phyloP scores from a whole-genome alignment of 345 rosid species.

The Citrus cavaleriei region DNA sequence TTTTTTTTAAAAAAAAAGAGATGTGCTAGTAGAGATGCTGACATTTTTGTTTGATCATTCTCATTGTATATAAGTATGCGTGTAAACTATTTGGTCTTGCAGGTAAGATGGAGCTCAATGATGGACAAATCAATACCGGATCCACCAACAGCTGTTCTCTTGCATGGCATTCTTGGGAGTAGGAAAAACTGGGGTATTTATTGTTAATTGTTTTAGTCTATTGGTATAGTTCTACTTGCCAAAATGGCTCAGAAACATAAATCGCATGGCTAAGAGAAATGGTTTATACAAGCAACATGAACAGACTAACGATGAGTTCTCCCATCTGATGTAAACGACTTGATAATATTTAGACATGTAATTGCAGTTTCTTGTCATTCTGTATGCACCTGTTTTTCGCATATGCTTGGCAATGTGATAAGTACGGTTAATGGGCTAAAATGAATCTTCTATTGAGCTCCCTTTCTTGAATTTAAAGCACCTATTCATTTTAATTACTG shows the following conservation, averaged over 20 bases:
- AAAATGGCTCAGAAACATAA: neutral
- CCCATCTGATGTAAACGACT: neutral
- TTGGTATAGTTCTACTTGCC: neutral
- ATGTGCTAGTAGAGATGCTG: neutral
- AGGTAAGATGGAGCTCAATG: conserved; percentile 85
- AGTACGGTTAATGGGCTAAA: neutral
- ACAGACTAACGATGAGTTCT: neutral
- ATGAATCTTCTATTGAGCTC: neutral
- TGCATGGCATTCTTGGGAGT: conserved; percentile 91
- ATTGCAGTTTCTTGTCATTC: neutral
- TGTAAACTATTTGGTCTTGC: conserved; percentile 4
- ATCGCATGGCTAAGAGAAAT: neutral
- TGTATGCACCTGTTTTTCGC: neutral
- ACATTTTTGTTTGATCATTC: neutral
- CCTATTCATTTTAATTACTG: too few species aligned
- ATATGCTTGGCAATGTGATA: neutral
- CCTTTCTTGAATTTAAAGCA: neutral
- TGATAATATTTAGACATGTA: neutral
- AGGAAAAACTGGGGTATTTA: conserved; percentile 92
- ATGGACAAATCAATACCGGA: conserved; percentile 66
- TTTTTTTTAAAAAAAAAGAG: neutral
- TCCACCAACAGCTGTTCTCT: conserved; percentile 88
- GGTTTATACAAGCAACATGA: fast-evolving
- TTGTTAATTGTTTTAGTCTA: neutral
- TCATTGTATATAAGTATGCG: neutral